phyloP scores from a whole-genome alignment of 306 rosid species.

The Rosa lucieae region DNA sequence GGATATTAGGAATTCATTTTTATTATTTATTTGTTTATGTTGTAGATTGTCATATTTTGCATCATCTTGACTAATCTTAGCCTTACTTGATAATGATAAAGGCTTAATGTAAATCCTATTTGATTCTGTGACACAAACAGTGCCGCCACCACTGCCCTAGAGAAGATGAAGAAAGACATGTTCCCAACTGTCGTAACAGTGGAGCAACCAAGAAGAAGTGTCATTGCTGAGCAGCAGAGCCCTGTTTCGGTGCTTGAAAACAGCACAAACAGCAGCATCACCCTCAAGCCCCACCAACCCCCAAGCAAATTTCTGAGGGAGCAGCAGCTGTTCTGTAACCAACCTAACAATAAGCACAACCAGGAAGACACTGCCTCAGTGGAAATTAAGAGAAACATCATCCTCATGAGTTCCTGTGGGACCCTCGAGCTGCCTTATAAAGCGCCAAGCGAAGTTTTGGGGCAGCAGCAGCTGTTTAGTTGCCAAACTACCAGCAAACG shows the following conservation, averaged over 20 bases:
- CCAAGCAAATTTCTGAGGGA: background rate
- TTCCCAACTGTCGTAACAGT: slow-evolving; percentile 66
- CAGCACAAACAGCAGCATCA: slow-evolving; percentile 28
- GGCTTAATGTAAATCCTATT: background rate
- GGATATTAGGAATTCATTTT: background rate
- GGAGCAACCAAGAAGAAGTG: background rate
- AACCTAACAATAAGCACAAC: background rate
- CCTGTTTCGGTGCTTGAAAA: slow-evolving; percentile 42
- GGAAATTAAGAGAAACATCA: slow-evolving; percentile 56
- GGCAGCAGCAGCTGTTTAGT: background rate
- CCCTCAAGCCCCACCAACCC: no score
- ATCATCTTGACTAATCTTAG: background rate
- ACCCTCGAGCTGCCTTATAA: slow-evolving; percentile 54
- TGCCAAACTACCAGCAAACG: background rate
- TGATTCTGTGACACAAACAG: background rate
- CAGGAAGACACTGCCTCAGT: slow-evolving; percentile 17
- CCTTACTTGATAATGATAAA: background rate
- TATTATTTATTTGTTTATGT: background rate
- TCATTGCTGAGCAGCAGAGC: slow-evolving; percentile 1
- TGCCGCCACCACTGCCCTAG: background rate
- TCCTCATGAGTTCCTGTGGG: slow-evolving; percentile 33
- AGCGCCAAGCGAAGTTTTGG: background rate
- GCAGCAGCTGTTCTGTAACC: background rate
- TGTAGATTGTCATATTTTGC: background rate
- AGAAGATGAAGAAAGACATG: slow-evolving; percentile 48